These are phyloP conservation scores for Ceratocystis harringtonii DNA, from an alignment of 2,329 filamentous ascomycete species.

Conservation along the genomic window DNA sequence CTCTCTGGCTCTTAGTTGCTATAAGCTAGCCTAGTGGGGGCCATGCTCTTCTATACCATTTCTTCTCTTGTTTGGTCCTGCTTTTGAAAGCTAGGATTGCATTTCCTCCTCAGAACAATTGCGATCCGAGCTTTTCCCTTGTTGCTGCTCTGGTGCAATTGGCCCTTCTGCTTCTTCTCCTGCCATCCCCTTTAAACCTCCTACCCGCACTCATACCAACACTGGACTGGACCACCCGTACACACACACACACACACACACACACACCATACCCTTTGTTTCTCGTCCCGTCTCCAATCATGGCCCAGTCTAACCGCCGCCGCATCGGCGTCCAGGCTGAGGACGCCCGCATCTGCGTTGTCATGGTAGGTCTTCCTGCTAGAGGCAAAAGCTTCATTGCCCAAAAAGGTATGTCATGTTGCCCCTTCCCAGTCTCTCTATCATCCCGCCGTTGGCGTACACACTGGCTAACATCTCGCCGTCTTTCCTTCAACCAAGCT, in stretches of 20 bases:
- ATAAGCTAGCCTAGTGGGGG: neutral
- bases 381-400: slow-evolving; percentile 95
- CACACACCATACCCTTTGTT: neutral
- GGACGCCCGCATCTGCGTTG: slow-evolving; percentile 91
- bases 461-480: slow-evolving; percentile 5
- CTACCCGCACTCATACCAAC: neutral
- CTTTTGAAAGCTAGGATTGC: neutral
- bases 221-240: neutral
- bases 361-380: slow-evolving; percentile 95
- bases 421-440: neutral
- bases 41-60: neutral
- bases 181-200: neutral
- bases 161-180: neutral
- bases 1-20: neutral
- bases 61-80: slow-evolving; percentile 6
- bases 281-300: neutral
- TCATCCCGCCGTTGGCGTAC: neutral
- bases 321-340: slow-evolving; percentile 70
- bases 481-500: slow-evolving; percentile 38
- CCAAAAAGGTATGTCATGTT: slow-evolving; percentile 59
- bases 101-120: neutral
- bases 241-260: neutral
- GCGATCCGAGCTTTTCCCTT: neutral
- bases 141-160: neutral
- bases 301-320: slow-evolving; percentile 18